phyloP scores from a whole-genome alignment of 768 basidiomycete genomes.

The Tylopilus sp. region DNA sequence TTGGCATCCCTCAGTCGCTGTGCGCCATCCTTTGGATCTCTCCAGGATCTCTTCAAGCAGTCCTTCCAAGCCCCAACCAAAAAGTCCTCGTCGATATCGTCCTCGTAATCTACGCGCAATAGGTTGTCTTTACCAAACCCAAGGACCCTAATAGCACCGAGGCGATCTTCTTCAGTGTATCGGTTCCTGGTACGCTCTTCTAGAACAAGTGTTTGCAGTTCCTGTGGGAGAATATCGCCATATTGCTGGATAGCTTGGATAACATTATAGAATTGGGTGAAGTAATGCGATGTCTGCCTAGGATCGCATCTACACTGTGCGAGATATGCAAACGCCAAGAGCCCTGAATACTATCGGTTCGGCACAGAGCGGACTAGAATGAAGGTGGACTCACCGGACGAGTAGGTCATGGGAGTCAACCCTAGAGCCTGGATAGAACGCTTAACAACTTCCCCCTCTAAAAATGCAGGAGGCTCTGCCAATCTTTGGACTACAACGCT shows the following conservation, averaged over 20 bases:
- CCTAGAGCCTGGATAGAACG: slow-evolving; percentile 52
- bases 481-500: slow-evolving; percentile 50
- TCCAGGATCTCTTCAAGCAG: slow-evolving; percentile 56
- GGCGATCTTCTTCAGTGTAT: slow-evolving; percentile 57
- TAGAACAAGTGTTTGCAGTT: slow-evolving; percentile 54
- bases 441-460: slow-evolving; percentile 38
- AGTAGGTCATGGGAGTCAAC: slow-evolving; percentile 62
- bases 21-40: slow-evolving; percentile 39
- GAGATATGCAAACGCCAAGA: slow-evolving; percentile 74
- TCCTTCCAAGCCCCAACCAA: slow-evolving; percentile 67
- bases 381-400: slow-evolving; percentile 45
- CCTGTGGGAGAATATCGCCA: slow-evolving; percentile 42
- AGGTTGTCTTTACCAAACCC: slow-evolving; percentile 64
- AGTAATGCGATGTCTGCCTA: slow-evolving; percentile 56
- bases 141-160: slow-evolving; percentile 45
- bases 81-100: slow-evolving; percentile 66
- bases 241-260: slow-evolving; percentile 47
- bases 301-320: slow-evolving; percentile 84
- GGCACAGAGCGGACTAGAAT: not conserved
- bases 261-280: slow-evolving; percentile 53
- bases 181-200: slow-evolving; percentile 63
- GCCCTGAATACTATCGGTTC: slow-evolving; percentile 40
- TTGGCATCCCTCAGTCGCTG: slow-evolving; percentile 53
- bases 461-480: slow-evolving; percentile 40
- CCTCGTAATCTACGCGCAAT: slow-evolving; percentile 65